A percentile compares a stretch with the other conserved stretches of the same genome.
Conservation (phyloP, 2,329 filamentous ascomycete genomes). For the Akanthomyces dipterigenus region DNA sequence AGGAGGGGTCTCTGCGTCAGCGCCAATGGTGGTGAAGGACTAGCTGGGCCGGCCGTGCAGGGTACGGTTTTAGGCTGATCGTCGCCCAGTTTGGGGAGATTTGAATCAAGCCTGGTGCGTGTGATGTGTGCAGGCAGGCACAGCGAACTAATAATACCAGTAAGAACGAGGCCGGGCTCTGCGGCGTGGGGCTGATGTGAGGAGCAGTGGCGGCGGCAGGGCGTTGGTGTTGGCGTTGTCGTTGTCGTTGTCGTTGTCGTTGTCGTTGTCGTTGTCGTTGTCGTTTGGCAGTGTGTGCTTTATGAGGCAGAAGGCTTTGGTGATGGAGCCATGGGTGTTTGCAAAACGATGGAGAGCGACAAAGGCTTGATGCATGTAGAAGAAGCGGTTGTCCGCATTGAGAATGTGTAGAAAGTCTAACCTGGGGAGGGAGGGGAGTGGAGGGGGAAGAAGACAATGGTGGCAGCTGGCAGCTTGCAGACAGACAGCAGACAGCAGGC, state of each 20-base stretch:
- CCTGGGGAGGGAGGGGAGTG: not conserved
- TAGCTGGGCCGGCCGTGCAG: not conserved
- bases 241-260: not conserved
- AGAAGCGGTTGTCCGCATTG: not conserved
- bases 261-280: too few species aligned
- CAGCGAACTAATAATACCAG: not conserved
- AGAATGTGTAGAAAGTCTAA: not conserved
- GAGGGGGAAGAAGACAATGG: not conserved
- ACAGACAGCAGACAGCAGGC: not conserved
- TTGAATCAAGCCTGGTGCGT: not conserved
- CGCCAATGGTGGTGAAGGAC: not conserved
- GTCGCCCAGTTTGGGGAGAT: not conserved
- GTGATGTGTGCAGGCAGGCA: not conserved
- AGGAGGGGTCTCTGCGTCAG: conserved; percentile 9
- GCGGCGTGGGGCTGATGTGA: not conserved
- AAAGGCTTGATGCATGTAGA: not conserved
- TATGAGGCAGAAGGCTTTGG: not conserved
- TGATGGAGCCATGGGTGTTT: not conserved
- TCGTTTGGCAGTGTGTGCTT: not conserved
- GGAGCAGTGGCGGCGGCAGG: not conserved
- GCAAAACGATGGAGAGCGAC: not conserved
- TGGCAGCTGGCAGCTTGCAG: not conserved
- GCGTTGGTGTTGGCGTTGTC: not conserved
- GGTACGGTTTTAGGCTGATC: not conserved
- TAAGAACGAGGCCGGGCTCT: not conserved